phyloP scores from a whole-genome alignment of 2,329 filamentous ascomycete genomes.

The Paradendryphiella salina region DNA sequence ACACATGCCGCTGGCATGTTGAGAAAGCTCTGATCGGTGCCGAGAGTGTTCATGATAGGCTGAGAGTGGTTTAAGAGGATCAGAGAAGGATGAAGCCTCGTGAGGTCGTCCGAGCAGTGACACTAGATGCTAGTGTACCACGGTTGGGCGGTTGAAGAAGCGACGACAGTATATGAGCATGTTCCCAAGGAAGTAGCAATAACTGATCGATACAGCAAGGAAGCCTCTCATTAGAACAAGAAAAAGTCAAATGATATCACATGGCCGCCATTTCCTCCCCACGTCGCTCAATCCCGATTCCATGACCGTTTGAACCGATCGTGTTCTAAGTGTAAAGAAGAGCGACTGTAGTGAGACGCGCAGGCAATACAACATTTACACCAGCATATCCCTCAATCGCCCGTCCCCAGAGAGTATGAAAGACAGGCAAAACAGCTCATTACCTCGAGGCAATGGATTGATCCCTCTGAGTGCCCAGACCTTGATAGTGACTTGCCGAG shows the following conservation, averaged over 20 bases:
- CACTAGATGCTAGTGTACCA: conserved; percentile 9
- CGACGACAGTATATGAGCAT: background rate
- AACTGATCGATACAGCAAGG: background rate
- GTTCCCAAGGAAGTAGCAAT: background rate
- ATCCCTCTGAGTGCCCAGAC: conserved; percentile 4
- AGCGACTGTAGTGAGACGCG: background rate
- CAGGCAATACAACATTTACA: background rate
- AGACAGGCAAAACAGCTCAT: background rate
- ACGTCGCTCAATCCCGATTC: background rate
- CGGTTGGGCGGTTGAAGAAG: background rate
- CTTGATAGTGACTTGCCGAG: conserved; percentile 30
- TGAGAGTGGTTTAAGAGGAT: background rate
- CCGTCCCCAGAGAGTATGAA: background rate
- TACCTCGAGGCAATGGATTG: conserved; percentile 4
- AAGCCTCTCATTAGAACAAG: background rate
- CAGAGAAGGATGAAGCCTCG: background rate
- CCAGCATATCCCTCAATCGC: background rate
- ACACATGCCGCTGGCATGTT: background rate
- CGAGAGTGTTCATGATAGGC: background rate
- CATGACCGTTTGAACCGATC: background rate
- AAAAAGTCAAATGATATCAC: background rate
- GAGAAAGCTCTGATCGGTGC: background rate
- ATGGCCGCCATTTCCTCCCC: background rate
- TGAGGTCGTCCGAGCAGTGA: background rate
- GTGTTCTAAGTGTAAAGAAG: background rate